Conservation (phyloP, 2,329 filamentous ascomycete genomes). For the Hypoxylon sp. region DNA sequence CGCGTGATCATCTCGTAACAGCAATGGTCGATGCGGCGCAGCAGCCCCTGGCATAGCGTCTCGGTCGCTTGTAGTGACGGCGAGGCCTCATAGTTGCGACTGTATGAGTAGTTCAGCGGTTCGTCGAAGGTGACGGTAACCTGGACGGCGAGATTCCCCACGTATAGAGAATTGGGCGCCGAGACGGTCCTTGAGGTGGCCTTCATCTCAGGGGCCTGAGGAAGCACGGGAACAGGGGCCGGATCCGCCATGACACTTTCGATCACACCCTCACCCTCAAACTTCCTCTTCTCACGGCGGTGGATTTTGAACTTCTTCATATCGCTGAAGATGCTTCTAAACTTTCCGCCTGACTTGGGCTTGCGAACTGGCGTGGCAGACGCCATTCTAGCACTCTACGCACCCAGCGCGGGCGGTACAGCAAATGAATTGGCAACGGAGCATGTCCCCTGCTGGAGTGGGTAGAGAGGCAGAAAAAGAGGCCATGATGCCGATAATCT, state of each 20-base stretch:
- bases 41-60: constrained; percentile 57
- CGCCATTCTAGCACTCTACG: constrained; percentile 26
- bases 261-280: background rate
- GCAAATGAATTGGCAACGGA: constrained; percentile 16
- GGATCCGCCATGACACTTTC: constrained; percentile 19
- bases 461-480: constrained; percentile 4
- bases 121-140: constrained; percentile 57
- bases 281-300: constrained; percentile 32
- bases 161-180: constrained; percentile 26
- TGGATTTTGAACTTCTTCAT: constrained; percentile 39
- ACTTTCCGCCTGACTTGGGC: constrained; percentile 33
- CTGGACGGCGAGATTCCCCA: constrained; percentile 50
- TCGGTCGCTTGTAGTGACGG: constrained; percentile 53
- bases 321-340: constrained; percentile 42
- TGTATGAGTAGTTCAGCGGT: constrained; percentile 54
- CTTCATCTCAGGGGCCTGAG: constrained; percentile 20
- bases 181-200: constrained; percentile 28
- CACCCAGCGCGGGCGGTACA: constrained; percentile 9
- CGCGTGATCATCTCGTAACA: constrained; percentile 62
- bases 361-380: constrained; percentile 25
- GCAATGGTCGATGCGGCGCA: constrained; percentile 60
- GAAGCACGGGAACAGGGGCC: background rate
- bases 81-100: constrained; percentile 57
- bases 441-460: constrained; percentile 18
- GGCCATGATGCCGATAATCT: constrained; percentile 19